Evolutionary conservation across 805 yeast species (phyloP), one percentile per base, ranked within the genome.

Genomic region (Candida golubevii): DNA sequence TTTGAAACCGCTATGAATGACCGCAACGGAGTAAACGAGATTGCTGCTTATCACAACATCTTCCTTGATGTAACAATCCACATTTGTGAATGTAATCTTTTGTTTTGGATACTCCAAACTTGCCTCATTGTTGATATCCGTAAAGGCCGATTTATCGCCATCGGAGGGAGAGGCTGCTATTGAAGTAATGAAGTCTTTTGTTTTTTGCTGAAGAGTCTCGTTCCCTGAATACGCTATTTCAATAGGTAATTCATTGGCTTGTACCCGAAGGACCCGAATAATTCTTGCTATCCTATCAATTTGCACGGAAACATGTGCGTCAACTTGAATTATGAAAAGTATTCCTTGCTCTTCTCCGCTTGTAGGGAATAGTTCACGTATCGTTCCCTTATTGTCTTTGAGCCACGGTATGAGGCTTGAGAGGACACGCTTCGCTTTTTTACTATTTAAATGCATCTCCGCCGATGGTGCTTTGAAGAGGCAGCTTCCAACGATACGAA

Each of bases 231-330:
- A 56, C 3, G 53, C 46, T 10, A 67, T 50, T 49, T 66, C 59
- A 23, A 67, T 55, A 1, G 72, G 72, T 12, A 65, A 53, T 13
- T 32, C 40, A 39, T 62, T 66, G 23, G 58, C 58, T 34, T 59
- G 49, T 0, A 46, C 60, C 14, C 68, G 48, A 13, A 67, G 47
- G 7, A 51, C 63, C 6, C 51, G 52, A 8, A 66, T 48, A 26
- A 61, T 43, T 12, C 65, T 46, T n/a, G 38, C 45, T 14, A 60
- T 46, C 26, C 54, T 46, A 9, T 50, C 47, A 6, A 64, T 27
- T 39, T 57, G 61, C 6, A 13, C 26, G 11, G 42, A 43, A 1
- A 31, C 13, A 26, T 43, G 38, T 4, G 39, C 14, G 15, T 44
- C 41, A 11, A 45, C 48, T 12, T 57, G 40, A 6, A 66, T 31